A percentile compares a stretch with the other conserved stretches of the same genome.
Evolutionary conservation across 2,329 filamentous ascomycete genomes (phyloP).

Genomic region (Fusarium fracticaudum): DNA sequence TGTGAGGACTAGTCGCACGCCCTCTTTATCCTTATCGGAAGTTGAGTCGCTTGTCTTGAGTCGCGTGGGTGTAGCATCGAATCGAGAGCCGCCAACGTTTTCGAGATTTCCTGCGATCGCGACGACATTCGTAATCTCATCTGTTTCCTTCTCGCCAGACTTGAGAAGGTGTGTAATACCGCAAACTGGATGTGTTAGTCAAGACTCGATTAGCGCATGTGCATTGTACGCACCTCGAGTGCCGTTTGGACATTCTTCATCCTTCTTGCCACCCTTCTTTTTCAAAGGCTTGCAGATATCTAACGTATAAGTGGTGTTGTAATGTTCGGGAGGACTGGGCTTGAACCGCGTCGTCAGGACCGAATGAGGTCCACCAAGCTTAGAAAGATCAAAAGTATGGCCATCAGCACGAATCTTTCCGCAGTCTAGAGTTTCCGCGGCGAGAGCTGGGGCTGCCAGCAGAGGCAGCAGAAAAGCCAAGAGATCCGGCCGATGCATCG

Average conservation of each 20-base stretch:
- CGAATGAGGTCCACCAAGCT: conserved; percentile 73
- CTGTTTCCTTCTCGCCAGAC: conserved; percentile 48
- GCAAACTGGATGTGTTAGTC: conserved; percentile 67
- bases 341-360: conserved; percentile 68
- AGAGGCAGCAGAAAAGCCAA: conserved; percentile 51
- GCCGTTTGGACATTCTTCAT: conserved; percentile 72
- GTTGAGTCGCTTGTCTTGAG: conserved; percentile 72
- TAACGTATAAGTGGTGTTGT: conserved; percentile 83
- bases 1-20: conserved; percentile 74
- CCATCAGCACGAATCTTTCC: conserved; percentile 67
- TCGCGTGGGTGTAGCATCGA: conserved; percentile 73
- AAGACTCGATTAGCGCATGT: background rate
- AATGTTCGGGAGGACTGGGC: conserved; percentile 59
- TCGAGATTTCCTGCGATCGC: conserved; percentile 79
- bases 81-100: conserved; percentile 62
- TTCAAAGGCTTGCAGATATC: conserved; percentile 78
- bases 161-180: conserved; percentile 71
- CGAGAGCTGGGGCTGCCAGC: conserved; percentile 50
- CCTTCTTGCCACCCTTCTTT: conserved; percentile 65
- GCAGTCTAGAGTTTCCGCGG: conserved; percentile 67
- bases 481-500: conserved; percentile 54
- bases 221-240: conserved; percentile 67
- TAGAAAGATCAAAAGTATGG: conserved; percentile 70
- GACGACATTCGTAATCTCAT: conserved; percentile 59
- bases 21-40: conserved; percentile 74